A percentile compares a stretch with the other conserved stretches of the same genome.
These are phyloP conservation scores for Wickerhamomyces sp. DNA, from an alignment of 1,139 yeast genomes.

Conservation along the genomic window DNA sequence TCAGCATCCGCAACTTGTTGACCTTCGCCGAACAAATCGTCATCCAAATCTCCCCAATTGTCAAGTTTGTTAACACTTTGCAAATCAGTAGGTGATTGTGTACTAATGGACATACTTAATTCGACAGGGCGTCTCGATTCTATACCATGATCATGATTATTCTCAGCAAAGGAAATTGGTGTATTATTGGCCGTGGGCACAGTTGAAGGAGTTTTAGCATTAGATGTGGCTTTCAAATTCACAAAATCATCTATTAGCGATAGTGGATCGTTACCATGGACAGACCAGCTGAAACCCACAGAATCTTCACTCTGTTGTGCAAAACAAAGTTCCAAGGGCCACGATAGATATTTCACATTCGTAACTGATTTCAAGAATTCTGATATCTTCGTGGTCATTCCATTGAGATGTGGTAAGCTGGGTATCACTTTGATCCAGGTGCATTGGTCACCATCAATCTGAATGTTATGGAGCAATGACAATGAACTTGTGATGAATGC, in stretches of 20 bases:
- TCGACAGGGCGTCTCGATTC: slow-evolving; percentile 2
- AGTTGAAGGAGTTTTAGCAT: slow-evolving; percentile 28
- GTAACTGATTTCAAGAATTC: slow-evolving; percentile 46
- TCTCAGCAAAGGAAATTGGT: slow-evolving; percentile 15
- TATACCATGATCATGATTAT: slow-evolving; percentile 6
- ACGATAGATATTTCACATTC: slow-evolving; percentile 53
- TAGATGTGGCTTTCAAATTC: slow-evolving; percentile 31
- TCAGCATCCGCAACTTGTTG: slow-evolving; percentile 36
- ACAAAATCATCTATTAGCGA: slow-evolving; percentile 32
- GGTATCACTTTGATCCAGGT: slow-evolving; percentile 67
- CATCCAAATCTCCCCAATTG: slow-evolving; percentile 35
- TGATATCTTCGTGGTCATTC: slow-evolving; percentile 60
- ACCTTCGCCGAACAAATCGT: slow-evolving; percentile 37
- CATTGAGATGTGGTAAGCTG: slow-evolving; percentile 60
- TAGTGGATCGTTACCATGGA: slow-evolving; percentile 24
- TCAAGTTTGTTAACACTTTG: slow-evolving; percentile 17
- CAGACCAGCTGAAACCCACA: slow-evolving; percentile 5
- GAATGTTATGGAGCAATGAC: slow-evolving; percentile 50
- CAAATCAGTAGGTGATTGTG: slow-evolving; percentile 22
- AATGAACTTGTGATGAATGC: slow-evolving; percentile 44
- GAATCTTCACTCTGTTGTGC: slow-evolving; percentile 41
- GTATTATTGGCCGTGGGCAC: slow-evolving; percentile 20
- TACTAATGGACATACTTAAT: background rate
- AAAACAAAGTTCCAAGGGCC: slow-evolving; percentile 69
- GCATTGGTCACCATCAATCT: slow-evolving; percentile 22